Evolutionary conservation across 768 basidiomycete genomes (phyloP), one percentile per base, ranked within the genome.

Genomic region (Lentinus tigrinus): DNA sequence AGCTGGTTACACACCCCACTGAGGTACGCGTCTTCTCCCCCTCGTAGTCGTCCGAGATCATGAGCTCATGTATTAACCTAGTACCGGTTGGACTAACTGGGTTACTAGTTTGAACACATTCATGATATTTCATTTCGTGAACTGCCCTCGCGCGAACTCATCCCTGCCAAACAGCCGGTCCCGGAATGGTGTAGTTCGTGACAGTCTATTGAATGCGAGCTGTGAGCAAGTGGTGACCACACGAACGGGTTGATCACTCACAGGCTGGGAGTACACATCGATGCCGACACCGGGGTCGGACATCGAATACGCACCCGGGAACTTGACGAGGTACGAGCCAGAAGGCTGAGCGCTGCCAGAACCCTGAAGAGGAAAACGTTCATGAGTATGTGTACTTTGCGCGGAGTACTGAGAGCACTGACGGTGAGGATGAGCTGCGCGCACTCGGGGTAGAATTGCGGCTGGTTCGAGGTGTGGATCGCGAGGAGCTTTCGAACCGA

Each of bases 181-280:
- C 77, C 27, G 75, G 77, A 52, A 79, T 78, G 19, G 68, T 67
- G 68, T 78, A 78, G 51, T 69, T 75, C 36, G 75, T 73, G 49
- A 57, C 60, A 19, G 10, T 47, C 60, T 61, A 17, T 4, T 21
- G 26, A 17, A 27, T 2, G 28, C 28, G 17, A 68, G n/a, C 63
- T 63, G 1, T 64, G 66, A 43, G 71, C 65, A 21, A 46, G 44
- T 6, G 44, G 23, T 16, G 19, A 4, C 4, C 26, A 26, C 46
- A 28, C 24, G 5, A 11, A n/a, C 17, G 28, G n/a, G 1, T 3
- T 3, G 3, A 4, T 24, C 38, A 52, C 54, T 10, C 21, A 61
- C 60, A 10, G 60, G 39, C 52, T 53, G 21, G 34, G 63, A 57
- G 67, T 77, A 77, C 46, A 79, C 66, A 59, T 77, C 70, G 61